Base-by-base conservation (phyloP, 108 stramenopile genomes). In the Conticribra weissflogii region DNA sequence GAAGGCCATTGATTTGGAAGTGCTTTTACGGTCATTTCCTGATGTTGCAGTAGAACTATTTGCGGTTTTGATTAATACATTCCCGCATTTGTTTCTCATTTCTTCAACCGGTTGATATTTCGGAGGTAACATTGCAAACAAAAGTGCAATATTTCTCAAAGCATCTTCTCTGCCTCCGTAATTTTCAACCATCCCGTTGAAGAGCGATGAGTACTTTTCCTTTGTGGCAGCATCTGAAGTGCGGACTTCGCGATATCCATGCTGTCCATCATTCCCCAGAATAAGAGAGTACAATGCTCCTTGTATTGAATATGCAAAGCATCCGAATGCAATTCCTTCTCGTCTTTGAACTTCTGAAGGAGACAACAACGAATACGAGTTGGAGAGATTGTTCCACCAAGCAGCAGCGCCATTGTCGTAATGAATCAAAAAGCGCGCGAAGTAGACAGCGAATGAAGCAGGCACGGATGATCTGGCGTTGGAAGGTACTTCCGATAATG, bases 81-180 rank as follows among this genome's bases (percentile, higher is more conserved):
- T 25, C 29, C 50, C 24, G 22, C 66, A 31, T 68, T 57, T 30
- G 58, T 55, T 51, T 54, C 27, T 30, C 48, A 81, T 25, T 14
- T 48, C 12, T 2, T 74, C 75, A 2, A 63, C 63, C 15, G 92
- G 92, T 80, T 94, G 92, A 51, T 87, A 63, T 25, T 76, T 54
- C n/a, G 62, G n/a, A 1, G 93, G 93, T 14, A 94, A 72, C 70
- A 87, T 78, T 3, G 88, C 70, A 71, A 89, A 91, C 23, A 90
- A 65, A 2, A 94, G 28, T 9, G 66, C 76, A 24, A 91, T 72
- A 58, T 94, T 85, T 46, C 88, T 69, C 23, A 46, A 66, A 0
- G 78, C 76, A 0, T 62, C 73, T 16, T 71, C 69, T 55, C 66
- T 51, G 27, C 4, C 53, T 30, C 48, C 78, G 33, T 81, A 86